phyloP scores from a whole-genome alignment of 2,329 filamentous ascomycete genomes.

The Alternaria angustiovoidea region DNA sequence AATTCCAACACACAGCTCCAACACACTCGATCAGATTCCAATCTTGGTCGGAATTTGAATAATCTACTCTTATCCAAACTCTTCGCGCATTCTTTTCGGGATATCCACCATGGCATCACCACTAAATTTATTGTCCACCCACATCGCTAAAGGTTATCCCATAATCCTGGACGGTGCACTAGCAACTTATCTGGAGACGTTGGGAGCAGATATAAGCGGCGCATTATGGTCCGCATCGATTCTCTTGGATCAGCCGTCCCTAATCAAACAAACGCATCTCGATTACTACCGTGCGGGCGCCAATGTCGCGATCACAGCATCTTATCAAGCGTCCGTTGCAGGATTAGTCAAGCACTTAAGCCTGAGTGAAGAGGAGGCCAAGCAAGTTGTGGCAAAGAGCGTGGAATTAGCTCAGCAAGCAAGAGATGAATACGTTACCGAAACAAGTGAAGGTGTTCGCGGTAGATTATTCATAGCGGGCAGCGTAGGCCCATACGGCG shows the following conservation, averaged over 20 bases:
- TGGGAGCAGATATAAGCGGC: conserved; percentile 54
- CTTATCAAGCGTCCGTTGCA: conserved; percentile 56
- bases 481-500: conserved; percentile 59
- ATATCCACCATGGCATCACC: neutral
- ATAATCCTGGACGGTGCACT: conserved; percentile 58
- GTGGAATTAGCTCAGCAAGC: conserved; percentile 53
- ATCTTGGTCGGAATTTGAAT: neutral
- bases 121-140: conserved; percentile 5
- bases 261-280: conserved; percentile 55
- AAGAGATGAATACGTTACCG: conserved; percentile 39
- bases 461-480: conserved; percentile 52
- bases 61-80: neutral
- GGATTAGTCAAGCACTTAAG: conserved; percentile 52
- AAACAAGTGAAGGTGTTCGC: conserved; percentile 3
- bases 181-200: conserved; percentile 57
- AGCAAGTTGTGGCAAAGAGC: conserved; percentile 51
- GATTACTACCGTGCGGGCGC: conserved; percentile 57
- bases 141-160: conserved; percentile 32
- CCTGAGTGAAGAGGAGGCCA: conserved; percentile 43
- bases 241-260: conserved; percentile 50
- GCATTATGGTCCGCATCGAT: conserved; percentile 57
- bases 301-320: conserved; percentile 58
- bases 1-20: neutral
- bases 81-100: neutral
- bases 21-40: neutral